phyloP scores from a whole-genome alignment of 495 filamentous ascomycete genomes.

The Xylaria telfairii region DNA sequence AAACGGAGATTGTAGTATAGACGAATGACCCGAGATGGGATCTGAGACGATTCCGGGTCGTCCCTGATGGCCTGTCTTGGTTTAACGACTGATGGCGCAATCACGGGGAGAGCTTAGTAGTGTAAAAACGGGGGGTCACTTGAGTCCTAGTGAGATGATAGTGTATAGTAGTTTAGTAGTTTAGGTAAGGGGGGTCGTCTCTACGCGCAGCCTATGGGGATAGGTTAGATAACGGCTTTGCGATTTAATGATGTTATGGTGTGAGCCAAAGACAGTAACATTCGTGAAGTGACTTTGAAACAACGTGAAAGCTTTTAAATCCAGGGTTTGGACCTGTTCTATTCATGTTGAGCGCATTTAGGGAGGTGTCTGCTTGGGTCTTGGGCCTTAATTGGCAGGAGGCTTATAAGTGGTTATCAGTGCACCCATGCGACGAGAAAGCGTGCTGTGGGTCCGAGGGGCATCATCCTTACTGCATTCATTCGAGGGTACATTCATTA shows the following conservation, averaged over 20 bases:
- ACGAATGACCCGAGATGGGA: background rate
- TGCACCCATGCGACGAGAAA: background rate
- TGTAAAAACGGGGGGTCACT: slow-evolving; percentile 5
- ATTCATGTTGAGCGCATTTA: background rate
- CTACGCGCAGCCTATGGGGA: background rate
- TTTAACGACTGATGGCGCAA: background rate
- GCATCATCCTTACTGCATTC: slow-evolving; percentile 15
- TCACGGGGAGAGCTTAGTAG: slow-evolving; percentile 1
- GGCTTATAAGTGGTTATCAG: background rate
- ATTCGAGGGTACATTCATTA: too few species aligned
- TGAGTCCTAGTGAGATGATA: background rate
- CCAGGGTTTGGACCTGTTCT: background rate
- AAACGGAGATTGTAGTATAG: background rate
- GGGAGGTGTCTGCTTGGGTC: background rate
- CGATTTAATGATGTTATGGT: background rate
- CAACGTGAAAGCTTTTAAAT: background rate
- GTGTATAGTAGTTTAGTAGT: background rate
- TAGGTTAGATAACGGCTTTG: background rate
- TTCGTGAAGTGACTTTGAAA: background rate
- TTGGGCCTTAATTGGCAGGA: background rate
- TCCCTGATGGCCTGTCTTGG: background rate
- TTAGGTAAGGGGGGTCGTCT: background rate
- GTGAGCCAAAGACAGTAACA: background rate
- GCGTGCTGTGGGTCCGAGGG: background rate
- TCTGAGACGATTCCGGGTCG: slow-evolving; percentile 4